Evolutionary conservation across 371 early-diverging fungal species (phyloP).

Genomic region (Blakeslea trispora): DNA sequence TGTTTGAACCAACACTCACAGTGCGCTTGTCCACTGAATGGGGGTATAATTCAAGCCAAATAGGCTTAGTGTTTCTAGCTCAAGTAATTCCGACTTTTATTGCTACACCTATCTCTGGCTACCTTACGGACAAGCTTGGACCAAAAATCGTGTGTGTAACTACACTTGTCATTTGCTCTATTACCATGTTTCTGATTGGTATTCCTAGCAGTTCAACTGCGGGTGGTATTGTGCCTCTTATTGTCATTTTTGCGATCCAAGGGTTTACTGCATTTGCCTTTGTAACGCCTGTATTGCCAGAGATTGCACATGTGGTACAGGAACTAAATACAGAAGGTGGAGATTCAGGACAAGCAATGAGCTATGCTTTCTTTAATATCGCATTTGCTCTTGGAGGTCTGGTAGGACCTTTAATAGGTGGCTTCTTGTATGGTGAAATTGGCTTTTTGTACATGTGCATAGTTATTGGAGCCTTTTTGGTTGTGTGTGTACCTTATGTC

Average conservation of each 20-base stretch:
- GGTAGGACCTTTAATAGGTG: conserved; percentile 22
- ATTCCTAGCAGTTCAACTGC: conserved; percentile 33
- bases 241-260: conserved; percentile 42
- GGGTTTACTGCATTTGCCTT: conserved; percentile 46
- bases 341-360: conserved; percentile 47
- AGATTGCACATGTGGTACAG: conserved; percentile 48
- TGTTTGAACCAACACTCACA: conserved; percentile 48
- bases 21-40: conserved; percentile 45
- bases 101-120: conserved; percentile 46
- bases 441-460: conserved; percentile 27
- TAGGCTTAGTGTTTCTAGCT: conserved; percentile 56
- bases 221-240: conserved; percentile 37
- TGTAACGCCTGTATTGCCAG: conserved; percentile 47
- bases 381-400: conserved; percentile 46
- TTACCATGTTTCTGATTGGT: conserved; percentile 39
- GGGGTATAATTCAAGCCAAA: conserved; percentile 43
- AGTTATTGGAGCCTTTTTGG: conserved; percentile 22
- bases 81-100: conserved; percentile 49
- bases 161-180: conserved; percentile 22
- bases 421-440: conserved; percentile 19
- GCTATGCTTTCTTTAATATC: conserved; percentile 56
- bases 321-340: conserved; percentile 30
- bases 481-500: conserved; percentile 30
- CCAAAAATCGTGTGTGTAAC: conserved; percentile 38
- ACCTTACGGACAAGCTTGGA: conserved; percentile 48